Base-by-base conservation (phyloP, 2,329 filamentous ascomycete species). In the Epichloe festucae region DNA sequence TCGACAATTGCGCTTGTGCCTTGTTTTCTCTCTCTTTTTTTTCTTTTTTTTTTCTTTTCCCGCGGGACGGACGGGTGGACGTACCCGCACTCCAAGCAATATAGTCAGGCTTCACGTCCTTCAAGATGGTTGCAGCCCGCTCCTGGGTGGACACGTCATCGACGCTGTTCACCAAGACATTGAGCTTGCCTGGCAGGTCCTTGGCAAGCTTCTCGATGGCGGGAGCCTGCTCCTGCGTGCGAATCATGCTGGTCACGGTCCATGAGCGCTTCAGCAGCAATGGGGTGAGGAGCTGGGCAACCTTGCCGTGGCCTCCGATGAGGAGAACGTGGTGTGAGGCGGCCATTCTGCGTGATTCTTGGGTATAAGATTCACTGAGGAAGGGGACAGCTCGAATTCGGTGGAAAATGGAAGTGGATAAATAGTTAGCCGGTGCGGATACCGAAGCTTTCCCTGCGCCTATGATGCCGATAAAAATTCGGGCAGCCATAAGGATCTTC, bases 251-350 rank as follows among this genome's bases (percentile, higher is more conserved):
- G 54, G 85, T 89, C 50, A 94, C 84, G 57, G 79, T 79, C 84
- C 87, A 91, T 36, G 79, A 79, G 57, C 82, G 80, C 48, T 81
- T 74, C 42, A 93, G 79, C 7, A 94, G 80, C 53, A 90, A 75
- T 1, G 85, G 85, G 8, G 87, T 93, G 40, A 93, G 76, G 43
- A 84, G 70, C 53, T 87, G 79, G 57, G 87, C 79, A 54, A 93
- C 69, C 65, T 89, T 88, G 70, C 88, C 88, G 70, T 90, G 87
- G 60, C 87, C 88, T 61, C 87, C 87, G 56, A 93, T 78, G 57
- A 93, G 69, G 54, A 90, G 81, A 53, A 90, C 79, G 62, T 79
- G 73, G 42, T 64, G 64, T 41, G 67, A 59, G 10, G 56, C 31
- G 46, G 62, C 46, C 66, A 68, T 68, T 40, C n/a, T 59, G 54